Percentiles rank a stretch among this genome's conserved stretches.
These are phyloP conservation scores for Cladobotryum mycophilum DNA, from an alignment of 2,329 filamentous ascomycete species.

Conservation along the genomic window DNA sequence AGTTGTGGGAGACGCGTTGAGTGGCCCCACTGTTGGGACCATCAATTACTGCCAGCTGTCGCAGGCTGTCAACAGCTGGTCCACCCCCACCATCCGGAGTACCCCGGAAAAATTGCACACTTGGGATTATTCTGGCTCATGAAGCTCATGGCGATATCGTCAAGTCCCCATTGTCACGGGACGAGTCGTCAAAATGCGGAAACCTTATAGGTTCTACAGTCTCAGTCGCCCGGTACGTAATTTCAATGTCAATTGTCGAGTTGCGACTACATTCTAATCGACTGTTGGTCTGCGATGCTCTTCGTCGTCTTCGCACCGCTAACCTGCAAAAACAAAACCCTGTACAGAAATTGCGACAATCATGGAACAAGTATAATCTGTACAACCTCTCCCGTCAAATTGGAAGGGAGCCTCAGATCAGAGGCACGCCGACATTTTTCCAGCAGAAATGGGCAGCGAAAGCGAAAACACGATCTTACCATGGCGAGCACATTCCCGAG, in stretches of 20 bases:
- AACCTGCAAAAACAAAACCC: conserved; percentile 1
- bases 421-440: conserved; percentile 65
- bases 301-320: background rate
- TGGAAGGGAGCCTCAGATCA: conserved; percentile 26
- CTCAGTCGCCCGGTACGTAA: conserved; percentile 58
- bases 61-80: conserved; percentile 1
- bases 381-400: conserved; percentile 64
- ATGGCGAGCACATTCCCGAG: conserved; percentile 91
- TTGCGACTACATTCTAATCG: too few species aligned
- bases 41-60: background rate
- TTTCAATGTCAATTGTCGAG: background rate
- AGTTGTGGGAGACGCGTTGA: conserved; percentile 21
- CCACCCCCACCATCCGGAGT: background rate
- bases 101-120: conserved; percentile 10
- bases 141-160: conserved; percentile 6
- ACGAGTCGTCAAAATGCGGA: conserved; percentile 42
- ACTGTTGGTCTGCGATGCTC: too few species aligned
- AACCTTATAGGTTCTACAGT: conserved; percentile 57
- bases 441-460: conserved; percentile 98
- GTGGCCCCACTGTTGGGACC: conserved; percentile 10
- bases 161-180: conserved; percentile 11
- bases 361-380: conserved; percentile 96
- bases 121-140: conserved; percentile 6
- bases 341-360: conserved; percentile 78
- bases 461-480: conserved; percentile 74